Evolutionary conservation across 2,329 filamentous ascomycete genomes (phyloP).

Genomic region (Trichoderma koningiopsis): DNA sequence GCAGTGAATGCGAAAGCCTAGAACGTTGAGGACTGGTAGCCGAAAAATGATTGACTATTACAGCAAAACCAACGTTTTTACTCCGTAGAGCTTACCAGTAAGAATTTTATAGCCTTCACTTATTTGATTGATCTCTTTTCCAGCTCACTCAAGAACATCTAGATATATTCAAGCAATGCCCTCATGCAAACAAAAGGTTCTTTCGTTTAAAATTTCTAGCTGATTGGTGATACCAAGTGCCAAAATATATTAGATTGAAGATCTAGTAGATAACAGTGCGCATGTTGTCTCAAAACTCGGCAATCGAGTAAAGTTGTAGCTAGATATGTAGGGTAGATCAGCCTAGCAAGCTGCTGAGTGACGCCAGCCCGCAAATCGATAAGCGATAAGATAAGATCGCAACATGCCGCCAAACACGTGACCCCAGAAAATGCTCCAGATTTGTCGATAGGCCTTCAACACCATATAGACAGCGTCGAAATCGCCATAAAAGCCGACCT

Average conservation of each 20-base stretch:
- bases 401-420: slow-evolving; percentile 24
- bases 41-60: neutral
- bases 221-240: neutral
- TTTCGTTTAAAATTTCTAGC: neutral
- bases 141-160: neutral
- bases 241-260: neutral
- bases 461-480: slow-evolving; percentile 8
- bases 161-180: too few species aligned
- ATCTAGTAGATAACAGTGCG: neutral
- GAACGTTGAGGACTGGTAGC: neutral
- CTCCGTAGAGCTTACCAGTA: too few species aligned
- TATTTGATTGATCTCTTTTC: neutral
- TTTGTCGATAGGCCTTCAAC: slow-evolving; percentile 14
- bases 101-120: neutral
- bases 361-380: slow-evolving; percentile 1
- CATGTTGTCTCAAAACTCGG: neutral
- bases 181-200: neutral
- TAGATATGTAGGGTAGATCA: neutral
- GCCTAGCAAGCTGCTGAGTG: neutral
- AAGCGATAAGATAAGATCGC: slow-evolving; percentile 24
- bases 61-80: neutral
- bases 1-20: neutral
- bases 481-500: neutral
- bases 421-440: slow-evolving; percentile 26
- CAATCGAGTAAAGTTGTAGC: neutral